Evolutionary conservation across 2,329 filamentous ascomycete species (phyloP), one percentile per base, ranked within the genome.

Genomic region (Arthrobotrys entomopaga): DNA sequence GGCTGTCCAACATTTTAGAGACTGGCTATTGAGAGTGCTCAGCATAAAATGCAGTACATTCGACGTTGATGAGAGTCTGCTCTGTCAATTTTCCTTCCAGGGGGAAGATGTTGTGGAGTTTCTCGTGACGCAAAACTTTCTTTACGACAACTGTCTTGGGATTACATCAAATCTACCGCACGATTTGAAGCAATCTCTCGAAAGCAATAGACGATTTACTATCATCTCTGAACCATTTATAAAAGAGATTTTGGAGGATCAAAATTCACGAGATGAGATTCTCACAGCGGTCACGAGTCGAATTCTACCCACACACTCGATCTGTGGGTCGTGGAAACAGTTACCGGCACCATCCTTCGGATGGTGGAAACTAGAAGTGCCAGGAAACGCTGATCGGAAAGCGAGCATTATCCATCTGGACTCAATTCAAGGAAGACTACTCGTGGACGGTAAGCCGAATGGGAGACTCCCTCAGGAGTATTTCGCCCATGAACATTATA

Each of bases 391-490:
- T 81, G 22, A 81, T 0, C 54, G 69, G 7, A 81, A 77, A 0
- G 61, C 56, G 2, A 79, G 78, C 1, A 58, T 46, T 34, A 20
- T 86, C 1, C 82, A 85, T 24, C 84, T 84, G 75, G 86, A 86
- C 75, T 49, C 87, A 0, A 73, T 89, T 1, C 84, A 82, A 0
- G 86, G 84, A 0, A 81, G 84, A 20, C 79, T 89, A 0, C 80
- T 87, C 0, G 82, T 88, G 0, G 82, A 87, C 65, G 86, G 86
- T 0, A 42, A 80, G 0, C 86, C 85, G 0, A 76, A 87, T 0
- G 78, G 82, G 2, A 82, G 83, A 1, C 80, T 88, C 0, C 86
- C 86, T 0, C 1, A 7, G 0, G 70, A 82, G 0, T 88, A 86
- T 58, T 80, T 83, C 38, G 6, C 11, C 0, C 81, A 86, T 59